Evolutionary conservation across 73 alveolate species (phyloP), one percentile per base, ranked within the genome.

Genomic region (Breviolum minutum): DNA sequence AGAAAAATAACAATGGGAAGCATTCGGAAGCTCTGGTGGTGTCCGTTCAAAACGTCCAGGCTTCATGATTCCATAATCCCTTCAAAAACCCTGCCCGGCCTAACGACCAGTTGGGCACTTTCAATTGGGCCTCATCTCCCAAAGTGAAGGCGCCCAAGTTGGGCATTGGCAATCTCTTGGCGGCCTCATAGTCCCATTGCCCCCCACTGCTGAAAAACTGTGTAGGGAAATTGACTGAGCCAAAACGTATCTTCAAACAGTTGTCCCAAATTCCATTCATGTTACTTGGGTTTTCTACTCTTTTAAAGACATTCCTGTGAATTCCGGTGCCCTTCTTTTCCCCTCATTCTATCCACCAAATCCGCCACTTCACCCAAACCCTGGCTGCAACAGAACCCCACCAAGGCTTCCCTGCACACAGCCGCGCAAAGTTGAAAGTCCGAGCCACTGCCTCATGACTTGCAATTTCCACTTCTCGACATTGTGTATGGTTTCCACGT

Each of bases 401-500:
- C 8, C 62, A 10, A 12, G 60, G 93, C 10, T 60, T 73, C 93
- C 93, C 22, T 9, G 60, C 93, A 74, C 93, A 84, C 61, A 26
- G 93, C n/a, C 60, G 93, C 61, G 93, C 93, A 26, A 84, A 84
- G 93, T 61, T 54, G 93, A 84, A 84, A 20, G 76, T 84, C 29
- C 93, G 60, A 22, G 93, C 93, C 76, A 84, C 93, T 3, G 93
- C 93, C 93, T 84, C 24, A 13, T 66, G 74, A 40, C 54, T 40
- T 40, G 54, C 54, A 40, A 40, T 40, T 40, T 40, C 54, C 3
- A 40, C 5, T 40, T 40, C 54, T 40, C 3, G 54, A 40, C 54
- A 40, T 40, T 40, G 54, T 40, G 54, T 40, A 40, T 40, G 54
- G 54, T 40, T 40, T 40, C 54, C 54, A 40, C 54, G 3, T 40